phyloP scores from a whole-genome alignment of 352 stramenopile species.

The Phytophthora vignae region DNA sequence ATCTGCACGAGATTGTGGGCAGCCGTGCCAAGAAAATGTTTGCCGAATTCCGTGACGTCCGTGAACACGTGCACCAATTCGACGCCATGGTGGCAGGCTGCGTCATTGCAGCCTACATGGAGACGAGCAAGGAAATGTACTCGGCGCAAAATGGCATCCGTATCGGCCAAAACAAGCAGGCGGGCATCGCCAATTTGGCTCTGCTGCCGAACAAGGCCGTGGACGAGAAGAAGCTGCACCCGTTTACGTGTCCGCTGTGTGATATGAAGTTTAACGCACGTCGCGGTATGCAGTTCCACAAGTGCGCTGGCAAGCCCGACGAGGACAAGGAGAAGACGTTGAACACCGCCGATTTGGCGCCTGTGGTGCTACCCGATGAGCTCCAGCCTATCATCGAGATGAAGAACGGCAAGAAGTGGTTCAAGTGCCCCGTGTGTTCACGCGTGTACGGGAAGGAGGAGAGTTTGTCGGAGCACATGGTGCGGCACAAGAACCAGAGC shows the following conservation, averaged over 20 bases:
- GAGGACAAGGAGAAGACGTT: slow-evolving; percentile 40
- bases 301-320: slow-evolving; percentile 64
- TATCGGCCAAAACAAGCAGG: slow-evolving; percentile 66
- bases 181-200: slow-evolving; percentile 52
- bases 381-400: slow-evolving; percentile 76
- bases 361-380: slow-evolving; percentile 74
- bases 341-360: slow-evolving; percentile 50
- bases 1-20: slow-evolving; percentile 95
- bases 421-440: slow-evolving; percentile 84
- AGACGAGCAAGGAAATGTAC: slow-evolving; percentile 90
- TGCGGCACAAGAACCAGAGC: slow-evolving; percentile 85
- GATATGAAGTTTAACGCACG: slow-evolving; percentile 90
- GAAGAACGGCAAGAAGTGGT: slow-evolving; percentile 86
- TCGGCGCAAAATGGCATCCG: slow-evolving; percentile 80
- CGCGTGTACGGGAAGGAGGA: slow-evolving; percentile 85
- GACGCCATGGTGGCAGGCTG: slow-evolving; percentile 92
- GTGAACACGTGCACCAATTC: slow-evolving; percentile 96
- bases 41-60: slow-evolving; percentile 96
- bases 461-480: slow-evolving; percentile 80
- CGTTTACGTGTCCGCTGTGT: slow-evolving; percentile 81
- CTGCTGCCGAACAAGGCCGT: slow-evolving; percentile 78
- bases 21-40: slow-evolving; percentile 97
- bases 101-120: slow-evolving; percentile 88
- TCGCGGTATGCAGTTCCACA: slow-evolving; percentile 88
- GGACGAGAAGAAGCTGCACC: slow-evolving; percentile 90